Base-by-base conservation (phyloP, 352 stramenopile species). In the Phytophthora meadii region DNA sequence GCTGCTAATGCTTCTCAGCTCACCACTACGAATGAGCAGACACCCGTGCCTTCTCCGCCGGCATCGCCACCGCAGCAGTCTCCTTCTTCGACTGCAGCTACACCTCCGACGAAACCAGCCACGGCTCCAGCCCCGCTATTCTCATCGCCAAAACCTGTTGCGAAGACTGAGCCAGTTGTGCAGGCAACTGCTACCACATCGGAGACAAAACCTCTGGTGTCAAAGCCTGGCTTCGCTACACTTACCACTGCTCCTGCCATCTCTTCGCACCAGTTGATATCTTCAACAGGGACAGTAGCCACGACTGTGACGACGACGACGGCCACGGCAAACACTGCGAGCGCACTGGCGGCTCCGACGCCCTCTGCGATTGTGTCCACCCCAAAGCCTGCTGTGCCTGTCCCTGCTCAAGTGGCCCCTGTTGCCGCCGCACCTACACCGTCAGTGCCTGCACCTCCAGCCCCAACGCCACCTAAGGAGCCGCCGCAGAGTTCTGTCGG, bases 241-340 rank as follows among this genome's bases (percentile, higher is more conserved):
- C 36, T 57, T 48, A n/a, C 40, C 14, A 14, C 54, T 10, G 14
- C 54, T 48, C 53, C 55, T 28, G 57, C 39, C 5, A 44, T 47
- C 59, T 39, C 64, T 6, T 53, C 60, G 19, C 49, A 49, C 42
- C 50, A 54, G 32, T n/a, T 65, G n/a, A 55, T 54, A 25, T 56
- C 42, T 25, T 63, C 54, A 36, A 63, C 54, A 17, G 58, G 47
- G 19, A 64, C 61, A 12, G 37, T 58, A 11, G 27, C 55, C 2
- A 63, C 62, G 27, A 73, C 50, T 2, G 39, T 64, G 42, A 56
- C 27, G 5, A 76, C 74, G 25, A 67, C 58, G 12, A 54, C 63
- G 12, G 44, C 45, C 3, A 69, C 51, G 7, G 32, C 22, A 28
- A 50, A 49, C 39, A 47, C 41, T 36, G 56, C 50, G 2, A 54